Conservation (phyloP, 257 asterid genomes). For the Solanum gandarillasii region DNA sequence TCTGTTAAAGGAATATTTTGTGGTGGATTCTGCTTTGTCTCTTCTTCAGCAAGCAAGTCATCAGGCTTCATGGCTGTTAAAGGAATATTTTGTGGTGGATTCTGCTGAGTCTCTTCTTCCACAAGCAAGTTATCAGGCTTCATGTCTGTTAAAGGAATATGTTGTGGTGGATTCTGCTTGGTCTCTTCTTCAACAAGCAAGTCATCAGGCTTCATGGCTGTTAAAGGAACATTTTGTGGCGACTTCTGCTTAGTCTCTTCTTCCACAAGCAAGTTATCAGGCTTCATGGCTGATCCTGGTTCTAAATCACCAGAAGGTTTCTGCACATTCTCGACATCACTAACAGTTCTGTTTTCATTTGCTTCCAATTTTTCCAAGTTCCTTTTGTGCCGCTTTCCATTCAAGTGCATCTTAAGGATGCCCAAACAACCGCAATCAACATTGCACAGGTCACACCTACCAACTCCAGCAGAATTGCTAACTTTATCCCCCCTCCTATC, state of each 20-base stretch:
- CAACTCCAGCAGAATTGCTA: neutral
- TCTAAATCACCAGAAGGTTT: neutral
- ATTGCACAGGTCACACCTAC: slow-evolving; percentile 18
- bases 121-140: neutral
- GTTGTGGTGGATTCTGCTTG: neutral
- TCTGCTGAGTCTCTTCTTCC: slow-evolving; percentile 2
- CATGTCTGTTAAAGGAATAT: neutral
- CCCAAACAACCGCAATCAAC: slow-evolving; percentile 8
- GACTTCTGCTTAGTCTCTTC: neutral
- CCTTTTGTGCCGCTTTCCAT: slow-evolving; percentile 20
- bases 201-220: neutral
- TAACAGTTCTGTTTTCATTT: neutral
- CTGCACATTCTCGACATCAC: neutral
- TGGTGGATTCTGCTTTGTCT: neutral
- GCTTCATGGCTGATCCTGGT: neutral
- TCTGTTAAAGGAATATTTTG: neutral
- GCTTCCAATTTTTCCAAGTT: slow-evolving; percentile 6
- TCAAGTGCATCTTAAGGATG: slow-evolving; percentile 11
- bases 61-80: neutral
- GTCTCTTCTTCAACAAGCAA: neutral
- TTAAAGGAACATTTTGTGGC: neutral
- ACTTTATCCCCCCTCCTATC: neutral
- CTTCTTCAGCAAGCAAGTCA: neutral
- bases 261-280: neutral
- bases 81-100: neutral